Percentiles rank a stretch among this genome's conserved stretches.
Evolutionary conservation across 306 rosid species (phyloP).

Genomic region (Purshia tridentata): DNA sequence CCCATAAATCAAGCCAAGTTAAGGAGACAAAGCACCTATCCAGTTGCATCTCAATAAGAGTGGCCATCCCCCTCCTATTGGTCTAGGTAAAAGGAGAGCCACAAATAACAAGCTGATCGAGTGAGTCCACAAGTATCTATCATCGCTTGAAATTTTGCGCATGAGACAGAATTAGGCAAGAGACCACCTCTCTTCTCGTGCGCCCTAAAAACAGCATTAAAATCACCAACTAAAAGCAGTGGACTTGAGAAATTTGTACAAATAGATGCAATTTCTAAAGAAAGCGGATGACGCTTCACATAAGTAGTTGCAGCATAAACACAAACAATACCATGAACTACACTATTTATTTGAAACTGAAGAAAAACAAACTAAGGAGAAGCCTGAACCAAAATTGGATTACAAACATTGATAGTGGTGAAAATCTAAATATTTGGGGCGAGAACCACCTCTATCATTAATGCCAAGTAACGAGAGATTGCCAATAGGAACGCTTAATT

Average conservation of each 20-base stretch:
- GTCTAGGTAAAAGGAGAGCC: not conserved
- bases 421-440: not conserved
- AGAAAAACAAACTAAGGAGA: no score
- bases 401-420: no score
- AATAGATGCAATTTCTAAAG: not conserved
- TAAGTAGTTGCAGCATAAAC: not conserved
- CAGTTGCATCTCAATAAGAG: not conserved
- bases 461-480: no score
- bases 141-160: not conserved
- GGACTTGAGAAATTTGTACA: not conserved
- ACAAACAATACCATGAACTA: not conserved
- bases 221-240: not conserved
- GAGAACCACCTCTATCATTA: no score
- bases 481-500: no score
- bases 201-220: not conserved
- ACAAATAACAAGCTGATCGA: not conserved
- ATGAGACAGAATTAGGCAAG: not conserved
- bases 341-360: no score
- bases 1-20: not conserved
- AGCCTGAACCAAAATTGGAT: no score
- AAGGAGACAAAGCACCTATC: not conserved
- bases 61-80: not conserved
- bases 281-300: not conserved
- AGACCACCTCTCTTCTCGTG: not conserved
- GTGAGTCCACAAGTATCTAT: not conserved